Evolutionary conservation across 805 yeast species (phyloP).

Genomic region (Cyberlindnera maclurae): DNA sequence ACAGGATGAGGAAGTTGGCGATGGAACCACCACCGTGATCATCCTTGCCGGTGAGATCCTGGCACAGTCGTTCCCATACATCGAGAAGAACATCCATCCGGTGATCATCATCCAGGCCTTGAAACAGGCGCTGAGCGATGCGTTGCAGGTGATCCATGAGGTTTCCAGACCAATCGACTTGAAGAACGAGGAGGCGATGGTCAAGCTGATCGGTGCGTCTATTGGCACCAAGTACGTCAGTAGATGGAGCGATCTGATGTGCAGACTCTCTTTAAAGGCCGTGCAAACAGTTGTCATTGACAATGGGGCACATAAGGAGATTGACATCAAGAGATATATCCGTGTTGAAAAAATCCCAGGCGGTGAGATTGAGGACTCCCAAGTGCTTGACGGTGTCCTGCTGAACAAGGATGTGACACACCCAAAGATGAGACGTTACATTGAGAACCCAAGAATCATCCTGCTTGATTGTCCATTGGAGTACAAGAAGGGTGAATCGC

Average conservation of each 20-base stretch:
- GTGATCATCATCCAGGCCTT: slow-evolving; percentile 93
- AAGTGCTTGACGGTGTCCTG: slow-evolving; percentile 84
- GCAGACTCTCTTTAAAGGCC: slow-evolving; percentile 78
- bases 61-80: slow-evolving; percentile 91
- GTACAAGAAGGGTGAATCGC: slow-evolving; percentile 98
- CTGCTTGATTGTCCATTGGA: slow-evolving; percentile 94
- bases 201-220: slow-evolving; percentile 77
- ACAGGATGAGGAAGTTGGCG: slow-evolving; percentile 98
- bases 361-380: slow-evolving; percentile 88
- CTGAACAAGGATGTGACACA: slow-evolving; percentile 97
- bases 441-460: slow-evolving; percentile 83
- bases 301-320: slow-evolving; percentile 61
- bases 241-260: slow-evolving; percentile 89
- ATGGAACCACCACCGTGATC: slow-evolving; percentile 96
- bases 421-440: slow-evolving; percentile 90
- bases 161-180: slow-evolving; percentile 82
- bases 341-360: slow-evolving; percentile 97
- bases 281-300: slow-evolving; percentile 74
- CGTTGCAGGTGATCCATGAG: slow-evolving; percentile 76
- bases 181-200: slow-evolving; percentile 79
- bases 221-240: slow-evolving; percentile 94
- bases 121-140: slow-evolving; percentile 85
- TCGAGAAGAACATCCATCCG: slow-evolving; percentile 94
- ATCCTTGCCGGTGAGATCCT: slow-evolving; percentile 94
- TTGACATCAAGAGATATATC: slow-evolving; percentile 88